These are phyloP conservation scores for Candida glaebosa DNA, from an alignment of 805 yeast species.

Conservation along the genomic window DNA sequence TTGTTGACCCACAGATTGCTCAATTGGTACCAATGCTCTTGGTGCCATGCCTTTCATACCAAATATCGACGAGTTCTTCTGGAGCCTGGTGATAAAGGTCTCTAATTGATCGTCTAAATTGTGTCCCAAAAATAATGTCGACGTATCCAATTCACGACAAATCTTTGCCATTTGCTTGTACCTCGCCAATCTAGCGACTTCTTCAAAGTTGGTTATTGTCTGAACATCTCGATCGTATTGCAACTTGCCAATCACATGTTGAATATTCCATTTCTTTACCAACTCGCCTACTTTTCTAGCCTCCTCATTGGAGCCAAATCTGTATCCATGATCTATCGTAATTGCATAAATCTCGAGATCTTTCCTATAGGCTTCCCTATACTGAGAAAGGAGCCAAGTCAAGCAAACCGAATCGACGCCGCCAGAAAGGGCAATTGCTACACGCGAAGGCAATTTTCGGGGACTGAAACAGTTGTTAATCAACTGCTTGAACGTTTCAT, in stretches of 20 bases:
- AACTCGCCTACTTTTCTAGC: slow-evolving; percentile 39
- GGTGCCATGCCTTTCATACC: slow-evolving; percentile 59
- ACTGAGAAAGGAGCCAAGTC: slow-evolving; percentile 45
- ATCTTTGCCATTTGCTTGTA: slow-evolving; percentile 40
- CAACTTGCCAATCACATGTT: slow-evolving; percentile 27
- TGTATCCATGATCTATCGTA: slow-evolving; percentile 62
- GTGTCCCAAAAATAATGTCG: slow-evolving; percentile 59
- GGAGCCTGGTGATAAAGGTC: slow-evolving; percentile 57
- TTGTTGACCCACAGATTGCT: slow-evolving; percentile 13
- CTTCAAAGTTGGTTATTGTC: slow-evolving; percentile 47
- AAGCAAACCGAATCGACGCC: slow-evolving; percentile 81
- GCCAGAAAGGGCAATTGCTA: slow-evolving; percentile 68
- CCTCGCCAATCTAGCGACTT: slow-evolving; percentile 54
- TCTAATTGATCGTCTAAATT: slow-evolving; percentile 72
- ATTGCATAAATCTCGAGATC: slow-evolving; percentile 45
- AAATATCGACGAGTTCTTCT: slow-evolving; percentile 34
- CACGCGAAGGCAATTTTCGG: slow-evolving; percentile 19
- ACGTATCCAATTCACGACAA: slow-evolving; percentile 33
- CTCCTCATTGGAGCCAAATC: slow-evolving; percentile 48
- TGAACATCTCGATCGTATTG: slow-evolving; percentile 22
- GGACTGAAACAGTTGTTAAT: slow-evolving; percentile 8
- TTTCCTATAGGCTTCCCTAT: slow-evolving; percentile 23
- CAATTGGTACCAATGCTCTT: slow-evolving; percentile 24
- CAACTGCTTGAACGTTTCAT: slow-evolving; percentile 13
- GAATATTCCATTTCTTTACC: slow-evolving; percentile 31